A percentile compares a stretch with the other conserved stretches of the same genome.
Conservation (phyloP, 192 early-diverging fungal species). For the Entomortierella parvispora region DNA sequence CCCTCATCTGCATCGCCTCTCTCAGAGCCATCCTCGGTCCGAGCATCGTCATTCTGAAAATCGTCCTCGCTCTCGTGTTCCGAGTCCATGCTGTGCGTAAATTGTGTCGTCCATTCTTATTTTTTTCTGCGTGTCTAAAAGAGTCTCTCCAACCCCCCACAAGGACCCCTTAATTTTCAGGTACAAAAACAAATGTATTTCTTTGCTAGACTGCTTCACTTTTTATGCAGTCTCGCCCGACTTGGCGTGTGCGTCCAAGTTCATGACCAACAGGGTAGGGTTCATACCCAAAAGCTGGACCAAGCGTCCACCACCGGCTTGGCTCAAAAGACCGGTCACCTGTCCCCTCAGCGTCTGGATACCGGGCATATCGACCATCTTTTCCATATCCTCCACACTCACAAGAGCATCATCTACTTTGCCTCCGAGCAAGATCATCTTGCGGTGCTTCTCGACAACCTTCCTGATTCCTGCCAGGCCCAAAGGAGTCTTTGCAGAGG, state of each 20-base stretch:
- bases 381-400: slow-evolving; percentile 58
- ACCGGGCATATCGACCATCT: slow-evolving; percentile 60
- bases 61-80: slow-evolving; percentile 56
- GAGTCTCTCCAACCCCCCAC: no score
- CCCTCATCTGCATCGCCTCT: slow-evolving; percentile 35
- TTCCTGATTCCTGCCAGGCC: slow-evolving; percentile 52
- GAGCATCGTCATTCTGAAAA: slow-evolving; percentile 41
- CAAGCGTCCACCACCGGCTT: slow-evolving; percentile 55
- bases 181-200: no score
- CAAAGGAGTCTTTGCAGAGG: slow-evolving; percentile 33
- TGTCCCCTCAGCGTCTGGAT: slow-evolving; percentile 56
- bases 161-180: no score
- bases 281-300: slow-evolving; percentile 54
- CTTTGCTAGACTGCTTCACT: no score
- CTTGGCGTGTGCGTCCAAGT: slow-evolving; percentile 51
- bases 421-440: slow-evolving; percentile 65
- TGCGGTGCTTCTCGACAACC: slow-evolving; percentile 61
- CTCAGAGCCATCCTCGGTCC: slow-evolving; percentile 44
- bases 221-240: no score
- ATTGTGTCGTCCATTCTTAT: no score
- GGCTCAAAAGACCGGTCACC: slow-evolving; percentile 57
- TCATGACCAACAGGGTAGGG: slow-evolving; percentile 48
- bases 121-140: no score
- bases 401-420: slow-evolving; percentile 63
- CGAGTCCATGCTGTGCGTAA: slow-evolving; percentile 33